These are phyloP conservation scores for Kokia cookei DNA, from an alignment of 441 rosid genomes.

Conservation along the genomic window DNA sequence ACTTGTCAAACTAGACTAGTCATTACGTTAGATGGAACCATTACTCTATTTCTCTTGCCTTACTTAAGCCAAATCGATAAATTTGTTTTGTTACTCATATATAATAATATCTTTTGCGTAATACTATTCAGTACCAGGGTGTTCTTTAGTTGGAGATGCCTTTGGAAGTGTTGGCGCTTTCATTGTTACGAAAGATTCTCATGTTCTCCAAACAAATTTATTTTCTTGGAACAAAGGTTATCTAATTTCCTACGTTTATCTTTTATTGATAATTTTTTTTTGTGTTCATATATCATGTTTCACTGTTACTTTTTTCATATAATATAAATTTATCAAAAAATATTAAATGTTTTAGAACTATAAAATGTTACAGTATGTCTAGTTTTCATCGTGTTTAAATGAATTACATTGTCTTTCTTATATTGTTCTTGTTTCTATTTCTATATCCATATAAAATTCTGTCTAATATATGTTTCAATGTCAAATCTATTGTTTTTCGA, in stretches of 20 bases:
- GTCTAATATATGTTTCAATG: not conserved
- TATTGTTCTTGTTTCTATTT: no score
- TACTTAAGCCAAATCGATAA: no score
- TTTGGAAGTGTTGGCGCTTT: constrained; percentile 4
- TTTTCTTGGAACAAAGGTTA: constrained; percentile 8
- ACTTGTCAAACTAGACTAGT: no score
- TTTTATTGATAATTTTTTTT: not conserved
- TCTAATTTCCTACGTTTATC: not conserved
- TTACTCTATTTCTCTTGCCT: no score
- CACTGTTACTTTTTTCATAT: no score
- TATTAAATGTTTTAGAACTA: no score
- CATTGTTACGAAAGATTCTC: not conserved
- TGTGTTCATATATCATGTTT: not conserved
- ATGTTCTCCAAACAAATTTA: not conserved
- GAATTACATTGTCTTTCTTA: no score
- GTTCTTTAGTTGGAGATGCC: not conserved
- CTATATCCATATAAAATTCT: not conserved
- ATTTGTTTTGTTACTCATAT: no score
- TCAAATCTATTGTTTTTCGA: constrained; percentile 8
- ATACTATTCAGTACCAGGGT: constrained; percentile 3
- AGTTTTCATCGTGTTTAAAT: no score
- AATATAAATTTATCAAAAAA: no score
- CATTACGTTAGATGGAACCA: no score
- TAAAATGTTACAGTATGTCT: no score
- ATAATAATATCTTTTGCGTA: not conserved